These are phyloP conservation scores for Fistulifera pelliculosa DNA, from an alignment of 108 stramenopile genomes.

Conservation along the genomic window DNA sequence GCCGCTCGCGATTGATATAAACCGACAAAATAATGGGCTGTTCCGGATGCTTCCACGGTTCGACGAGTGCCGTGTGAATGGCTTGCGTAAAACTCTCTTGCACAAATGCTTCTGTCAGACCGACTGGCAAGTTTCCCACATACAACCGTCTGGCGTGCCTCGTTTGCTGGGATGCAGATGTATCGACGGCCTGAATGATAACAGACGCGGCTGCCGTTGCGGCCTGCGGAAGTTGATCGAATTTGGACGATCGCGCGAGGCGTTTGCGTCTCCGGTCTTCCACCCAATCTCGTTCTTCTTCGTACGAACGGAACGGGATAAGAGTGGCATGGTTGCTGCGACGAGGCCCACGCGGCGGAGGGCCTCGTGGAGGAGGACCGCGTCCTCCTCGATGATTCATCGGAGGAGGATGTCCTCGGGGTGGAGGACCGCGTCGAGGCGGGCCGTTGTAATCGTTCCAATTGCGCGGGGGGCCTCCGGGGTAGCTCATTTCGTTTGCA, in stretches of 20 bases:
- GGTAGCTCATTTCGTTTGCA: too few relatives aligned
- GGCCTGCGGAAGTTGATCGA: conserved; percentile 51
- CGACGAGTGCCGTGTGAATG: conserved; percentile 46
- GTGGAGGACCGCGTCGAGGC: conserved; percentile 2
- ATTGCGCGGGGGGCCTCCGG: too few relatives aligned
- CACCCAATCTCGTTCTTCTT: conserved; percentile 78
- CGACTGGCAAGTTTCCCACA: conserved; percentile 76
- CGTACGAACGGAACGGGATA: conserved; percentile 47
- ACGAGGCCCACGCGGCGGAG: conserved; percentile 1
- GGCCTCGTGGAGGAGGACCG: neutral
- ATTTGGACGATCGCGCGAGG: conserved; percentile 43
- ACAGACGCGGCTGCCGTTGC: neutral
- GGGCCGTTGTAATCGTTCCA: too few relatives aligned
- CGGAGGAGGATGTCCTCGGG: neutral
- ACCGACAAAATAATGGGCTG: conserved; percentile 71
- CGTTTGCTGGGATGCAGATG: conserved; percentile 64
- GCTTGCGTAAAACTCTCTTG: conserved; percentile 78
- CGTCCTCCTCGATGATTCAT: neutral
- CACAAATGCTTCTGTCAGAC: conserved; percentile 68
- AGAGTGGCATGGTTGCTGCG: conserved; percentile 21
- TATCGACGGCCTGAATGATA: neutral
- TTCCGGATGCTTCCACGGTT: neutral
- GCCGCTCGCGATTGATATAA: conserved; percentile 88
- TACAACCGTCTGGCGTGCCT: conserved; percentile 93
- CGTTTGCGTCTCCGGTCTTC: conserved; percentile 72